A percentile compares a stretch with the other conserved stretches of the same genome.
Evolutionary conservation across 257 asterid genomes (phyloP).

Genomic region (Solanum etuberosum): DNA sequence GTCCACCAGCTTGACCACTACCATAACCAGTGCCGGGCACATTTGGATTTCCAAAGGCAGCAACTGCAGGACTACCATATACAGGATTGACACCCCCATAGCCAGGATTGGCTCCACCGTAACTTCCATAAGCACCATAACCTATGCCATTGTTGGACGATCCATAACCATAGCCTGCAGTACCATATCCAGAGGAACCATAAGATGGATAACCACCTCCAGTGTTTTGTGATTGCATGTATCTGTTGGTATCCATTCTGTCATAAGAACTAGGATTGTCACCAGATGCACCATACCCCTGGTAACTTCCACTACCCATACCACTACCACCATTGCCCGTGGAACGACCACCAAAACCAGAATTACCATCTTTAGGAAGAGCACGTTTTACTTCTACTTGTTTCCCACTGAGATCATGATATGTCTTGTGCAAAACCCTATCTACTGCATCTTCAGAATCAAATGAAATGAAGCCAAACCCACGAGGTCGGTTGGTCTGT

Average conservation of each 20-base stretch:
- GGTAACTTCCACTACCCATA: constrained; percentile 45
- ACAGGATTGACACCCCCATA: constrained; percentile 51
- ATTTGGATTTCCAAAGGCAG: constrained; percentile 52
- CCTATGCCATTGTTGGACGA: constrained; percentile 65
- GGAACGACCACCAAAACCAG: constrained; percentile 55
- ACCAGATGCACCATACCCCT: constrained; percentile 48
- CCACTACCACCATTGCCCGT: constrained; percentile 26
- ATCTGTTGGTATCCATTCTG: constrained; percentile 52
- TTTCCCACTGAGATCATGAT: constrained; percentile 71
- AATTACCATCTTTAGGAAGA: constrained; percentile 70
- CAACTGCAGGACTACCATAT: constrained; percentile 45
- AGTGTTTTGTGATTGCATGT: constrained; percentile 56
- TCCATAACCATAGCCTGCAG: constrained; percentile 70
- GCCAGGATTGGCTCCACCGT: constrained; percentile 49
- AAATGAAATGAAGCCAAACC: constrained; percentile 80
- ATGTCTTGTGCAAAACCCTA: constrained; percentile 75
- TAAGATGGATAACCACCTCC: constrained; percentile 59
- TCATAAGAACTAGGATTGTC: constrained; percentile 55
- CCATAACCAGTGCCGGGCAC: constrained; percentile 43
- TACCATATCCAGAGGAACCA: constrained; percentile 55
- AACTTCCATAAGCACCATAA: constrained; percentile 62
- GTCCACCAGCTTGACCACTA: constrained; percentile 42
- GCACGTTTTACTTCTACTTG: constrained; percentile 96
- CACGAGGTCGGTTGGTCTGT: constrained; percentile 92
- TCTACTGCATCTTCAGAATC: constrained; percentile 93